Evolutionary conservation across 257 asterid species (phyloP), one percentile per base, ranked within the genome.

Genomic region (Capsicum rhomboideum): DNA sequence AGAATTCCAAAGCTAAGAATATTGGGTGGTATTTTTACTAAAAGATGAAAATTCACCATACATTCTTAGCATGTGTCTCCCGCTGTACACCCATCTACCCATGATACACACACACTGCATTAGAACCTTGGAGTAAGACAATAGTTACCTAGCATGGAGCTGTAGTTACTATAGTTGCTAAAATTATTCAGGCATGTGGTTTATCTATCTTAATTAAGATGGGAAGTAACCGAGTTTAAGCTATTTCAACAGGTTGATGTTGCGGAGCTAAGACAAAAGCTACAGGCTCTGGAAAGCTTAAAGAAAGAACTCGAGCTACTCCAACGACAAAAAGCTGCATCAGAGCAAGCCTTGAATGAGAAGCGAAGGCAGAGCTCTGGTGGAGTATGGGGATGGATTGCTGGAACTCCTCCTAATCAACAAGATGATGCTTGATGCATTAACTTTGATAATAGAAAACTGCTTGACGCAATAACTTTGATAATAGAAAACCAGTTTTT

Each of bases 341-440:
- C 99, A 16, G 99, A 97, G 87, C 96, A 97, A 89, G 98, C 93
- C 63, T 84, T 87, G 49, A 87, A 85, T 79, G 97, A 94, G 50
- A 93, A 86, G 83, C 95, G 89, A 84, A 92, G 87, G 90, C 97
- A 91, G 85, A 82, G 94, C 86, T 93, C 97, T 17, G 92, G 97
- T 10, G 97, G 99, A 46, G 94, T 97, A 58, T 97, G 98, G 99
- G 98, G 98, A 46, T 97, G 99, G 99, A 92, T 97, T 58, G 98
- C 97, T 12, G 98, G 98, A 86, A 69, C 97, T 56, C 94, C 98
- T 78, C 86, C 93, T 18, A 67, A 63, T 52, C 93, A 91, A 81
- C 85, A 79, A 17, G 90, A 86, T 18, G 93, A 88, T 46, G 91
- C 88, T 53, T 93, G 83, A 89, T 68, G 71, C 44, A 8, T 40